Evolutionary conservation across 768 basidiomycete species (phyloP).

Genomic region (Thelephora aurantiotincta): DNA sequence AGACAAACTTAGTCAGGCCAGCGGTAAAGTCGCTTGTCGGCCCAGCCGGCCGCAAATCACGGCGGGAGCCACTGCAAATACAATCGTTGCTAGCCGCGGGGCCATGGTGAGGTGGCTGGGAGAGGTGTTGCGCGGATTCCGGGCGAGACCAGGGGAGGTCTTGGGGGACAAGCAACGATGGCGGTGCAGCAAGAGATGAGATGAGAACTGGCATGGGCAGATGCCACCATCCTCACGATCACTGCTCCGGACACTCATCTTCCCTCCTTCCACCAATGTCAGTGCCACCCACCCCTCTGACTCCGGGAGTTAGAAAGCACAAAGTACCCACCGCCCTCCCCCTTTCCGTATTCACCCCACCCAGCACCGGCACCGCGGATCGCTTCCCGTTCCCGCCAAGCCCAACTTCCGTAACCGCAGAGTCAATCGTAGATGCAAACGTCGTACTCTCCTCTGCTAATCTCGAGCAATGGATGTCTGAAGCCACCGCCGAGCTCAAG

Average conservation of each 20-base stretch:
- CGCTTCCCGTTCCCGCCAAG: slow-evolving; percentile 55
- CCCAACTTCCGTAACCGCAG: slow-evolving; percentile 52
- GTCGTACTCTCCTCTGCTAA: slow-evolving; percentile 31
- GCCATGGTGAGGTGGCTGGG: no score
- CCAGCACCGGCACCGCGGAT: slow-evolving; percentile 52
- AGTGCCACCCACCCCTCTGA: slow-evolving; percentile 16
- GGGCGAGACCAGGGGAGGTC: no score
- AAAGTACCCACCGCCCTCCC: slow-evolving; percentile 62
- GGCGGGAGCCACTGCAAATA: no score
- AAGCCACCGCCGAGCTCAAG: slow-evolving; percentile 31
- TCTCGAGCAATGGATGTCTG: slow-evolving; percentile 36
- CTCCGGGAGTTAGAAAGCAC: slow-evolving; percentile 41
- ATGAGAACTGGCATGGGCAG: no score
- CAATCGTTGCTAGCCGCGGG: no score
- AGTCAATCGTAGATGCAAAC: slow-evolving; percentile 52
- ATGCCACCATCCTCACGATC: no score
- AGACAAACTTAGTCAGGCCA: no score
- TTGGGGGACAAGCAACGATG: no score
- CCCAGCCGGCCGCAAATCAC: no score
- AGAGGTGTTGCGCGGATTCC: no score
- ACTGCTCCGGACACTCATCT: background rate
- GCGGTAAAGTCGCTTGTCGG: no score
- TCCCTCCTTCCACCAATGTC: slow-evolving; percentile 1
- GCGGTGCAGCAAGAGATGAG: no score
- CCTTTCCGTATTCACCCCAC: slow-evolving; percentile 60